These are phyloP conservation scores for Endogone sp. DNA, from an alignment of 192 early-diverging fungal genomes.

Conservation along the genomic window DNA sequence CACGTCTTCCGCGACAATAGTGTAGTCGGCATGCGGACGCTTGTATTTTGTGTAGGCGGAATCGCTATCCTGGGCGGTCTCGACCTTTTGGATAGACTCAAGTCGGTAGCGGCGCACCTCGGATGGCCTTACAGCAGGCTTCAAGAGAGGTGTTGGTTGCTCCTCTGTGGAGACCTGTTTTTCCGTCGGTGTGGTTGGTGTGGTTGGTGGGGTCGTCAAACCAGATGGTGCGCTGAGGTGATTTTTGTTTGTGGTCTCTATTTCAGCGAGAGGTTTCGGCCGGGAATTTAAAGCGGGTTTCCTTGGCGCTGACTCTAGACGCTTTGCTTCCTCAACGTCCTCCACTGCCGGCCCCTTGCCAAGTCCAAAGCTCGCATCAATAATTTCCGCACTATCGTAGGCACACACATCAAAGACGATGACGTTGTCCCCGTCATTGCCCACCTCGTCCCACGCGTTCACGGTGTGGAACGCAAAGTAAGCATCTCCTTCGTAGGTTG, in stretches of 20 bases:
- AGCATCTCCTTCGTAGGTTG: constrained; percentile 35
- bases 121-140: not conserved
- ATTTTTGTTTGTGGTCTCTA: not conserved
- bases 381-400: constrained; percentile 34
- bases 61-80: not conserved
- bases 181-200: not conserved
- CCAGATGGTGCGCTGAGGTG: not conserved
- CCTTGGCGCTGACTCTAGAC: too few species aligned
- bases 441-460: constrained; percentile 43
- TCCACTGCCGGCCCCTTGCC: constrained; percentile 14
- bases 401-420: constrained; percentile 28
- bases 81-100: not conserved
- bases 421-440: constrained; percentile 19
- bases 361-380: constrained; percentile 21
- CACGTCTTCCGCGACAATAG: constrained; percentile 29
- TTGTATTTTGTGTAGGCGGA: not conserved
- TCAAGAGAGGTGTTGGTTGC: not conserved
- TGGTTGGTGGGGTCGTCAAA: not conserved
- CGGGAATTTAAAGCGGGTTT: too few species aligned
- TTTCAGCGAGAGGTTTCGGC: too few species aligned
- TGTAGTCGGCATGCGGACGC: constrained; percentile 14
- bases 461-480: constrained; percentile 45
- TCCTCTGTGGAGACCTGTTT: too few species aligned
- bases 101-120: not conserved
- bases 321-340: constrained; percentile 3